Evolutionary conservation across 169 alveolate species (phyloP).

Genomic region (Plasmodium adleri): DNA sequence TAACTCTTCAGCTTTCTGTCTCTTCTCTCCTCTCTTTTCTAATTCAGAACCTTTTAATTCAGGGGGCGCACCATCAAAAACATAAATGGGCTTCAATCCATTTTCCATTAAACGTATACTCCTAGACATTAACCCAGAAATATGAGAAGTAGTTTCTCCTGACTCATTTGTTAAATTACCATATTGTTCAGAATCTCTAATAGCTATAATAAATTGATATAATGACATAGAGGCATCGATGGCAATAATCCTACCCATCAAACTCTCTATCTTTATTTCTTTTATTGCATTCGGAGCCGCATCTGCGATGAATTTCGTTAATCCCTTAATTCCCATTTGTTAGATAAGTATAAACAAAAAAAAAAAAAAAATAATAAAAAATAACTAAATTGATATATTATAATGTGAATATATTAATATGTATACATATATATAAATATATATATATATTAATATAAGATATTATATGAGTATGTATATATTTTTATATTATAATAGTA

Average conservation of each 20-base stretch:
- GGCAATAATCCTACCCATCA: slow-evolving; percentile 93
- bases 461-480: too few species aligned
- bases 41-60: slow-evolving; percentile 91
- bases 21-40: slow-evolving; percentile 89
- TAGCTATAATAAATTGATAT: slow-evolving; percentile 95
- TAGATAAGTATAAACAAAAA: neutral
- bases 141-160: slow-evolving; percentile 95
- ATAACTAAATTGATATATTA: neutral
- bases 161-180: slow-evolving; percentile 92
- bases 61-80: slow-evolving; percentile 99
- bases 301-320: slow-evolving; percentile 91
- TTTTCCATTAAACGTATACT: slow-evolving; percentile 91
- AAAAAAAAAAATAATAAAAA: neutral
- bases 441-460: too few species aligned
- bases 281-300: slow-evolving; percentile 91
- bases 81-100: slow-evolving; percentile 97
- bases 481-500: too few species aligned
- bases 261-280: slow-evolving; percentile 83
- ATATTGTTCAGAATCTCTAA: slow-evolving; percentile 88
- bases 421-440: neutral
- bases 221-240: slow-evolving; percentile 97
- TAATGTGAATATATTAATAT: neutral
- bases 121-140: slow-evolving; percentile 92
- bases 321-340: slow-evolving; percentile 94
- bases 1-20: slow-evolving; percentile 92